Evolutionary conservation across 2,329 filamentous ascomycete genomes (phyloP).

Genomic region (Colletotrichum brevisporum): DNA sequence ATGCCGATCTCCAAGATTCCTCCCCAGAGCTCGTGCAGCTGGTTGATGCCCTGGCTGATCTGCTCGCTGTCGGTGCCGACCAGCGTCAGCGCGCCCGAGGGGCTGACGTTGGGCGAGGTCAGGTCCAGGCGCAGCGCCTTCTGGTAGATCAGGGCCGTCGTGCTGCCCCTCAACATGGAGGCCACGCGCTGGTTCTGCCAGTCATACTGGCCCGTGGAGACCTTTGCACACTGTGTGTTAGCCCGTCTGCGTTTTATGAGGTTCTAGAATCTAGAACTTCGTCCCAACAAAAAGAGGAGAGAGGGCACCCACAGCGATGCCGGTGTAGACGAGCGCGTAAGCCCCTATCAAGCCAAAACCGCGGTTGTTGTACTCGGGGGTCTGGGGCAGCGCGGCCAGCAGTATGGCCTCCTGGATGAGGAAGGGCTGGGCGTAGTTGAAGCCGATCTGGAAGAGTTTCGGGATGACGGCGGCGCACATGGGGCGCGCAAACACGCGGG

Average conservation of each 20-base stretch:
- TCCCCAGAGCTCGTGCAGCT: slow-evolving; percentile 44
- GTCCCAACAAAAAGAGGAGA: not conserved
- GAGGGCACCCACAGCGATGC: slow-evolving; percentile 43
- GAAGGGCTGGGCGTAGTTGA: slow-evolving; percentile 47
- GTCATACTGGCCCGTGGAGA: slow-evolving; percentile 45
- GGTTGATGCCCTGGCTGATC: slow-evolving; percentile 43
- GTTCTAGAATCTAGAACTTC: not conserved
- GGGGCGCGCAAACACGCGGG: slow-evolving; percentile 29
- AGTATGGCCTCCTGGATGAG: slow-evolving; percentile 44
- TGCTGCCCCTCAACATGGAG: slow-evolving; percentile 46
- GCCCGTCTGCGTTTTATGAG: not conserved
- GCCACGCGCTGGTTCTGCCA: slow-evolving; percentile 44
- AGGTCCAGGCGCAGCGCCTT: slow-evolving; percentile 44
- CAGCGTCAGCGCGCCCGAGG: slow-evolving; percentile 45
- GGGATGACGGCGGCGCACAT: slow-evolving; percentile 28
- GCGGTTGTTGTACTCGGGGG: slow-evolving; percentile 41
- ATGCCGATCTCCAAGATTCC: slow-evolving; percentile 46
- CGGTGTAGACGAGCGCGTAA: slow-evolving; percentile 46
- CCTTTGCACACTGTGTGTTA: slow-evolving; percentile 29
- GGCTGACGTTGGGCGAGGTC: slow-evolving; percentile 41
- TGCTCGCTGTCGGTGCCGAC: slow-evolving; percentile 47
- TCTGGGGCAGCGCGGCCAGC: slow-evolving; percentile 41
- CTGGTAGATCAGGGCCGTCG: slow-evolving; percentile 46
- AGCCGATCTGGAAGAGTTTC: slow-evolving; percentile 44
- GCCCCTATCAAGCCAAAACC: slow-evolving; percentile 48